Base-by-base conservation (phyloP, 345 rosid species). In the Salix dunnii region DNA sequence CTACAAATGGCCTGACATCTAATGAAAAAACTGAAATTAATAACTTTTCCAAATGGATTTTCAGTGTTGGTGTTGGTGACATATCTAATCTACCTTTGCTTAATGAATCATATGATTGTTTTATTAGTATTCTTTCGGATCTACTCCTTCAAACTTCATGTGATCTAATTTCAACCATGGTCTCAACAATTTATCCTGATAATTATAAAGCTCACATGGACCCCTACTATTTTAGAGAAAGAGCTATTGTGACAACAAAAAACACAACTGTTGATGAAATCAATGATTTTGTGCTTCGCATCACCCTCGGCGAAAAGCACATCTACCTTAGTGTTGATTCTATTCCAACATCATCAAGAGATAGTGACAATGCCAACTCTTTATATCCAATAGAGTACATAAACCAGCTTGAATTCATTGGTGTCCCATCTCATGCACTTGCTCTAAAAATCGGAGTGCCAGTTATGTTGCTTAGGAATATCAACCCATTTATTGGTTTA, bases 391-490 rank as follows among this genome's bases (percentile, higher is more conserved):
- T 5, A 4, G 4, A 7, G 17, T 3, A 66, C 31, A 66, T 66
- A 3, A 78, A 78, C 12, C 13, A 38, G 1, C 6, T 72, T 7
- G 38, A 49, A 30, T 63, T 49, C 43, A 20, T 10, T 17, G 53
- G 76, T 0, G 2, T 77, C 11, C 75, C 76, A 30, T 14, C 31
- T 42, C 75, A 71, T 48, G 21, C 48, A 6, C 17, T 77, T 4
- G n/a, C 23, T 8, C 31, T 77, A 11, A 71, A 77, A 65, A 17
- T 77, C 48, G 76, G 80, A 0, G 51, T 23, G 7, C 80, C 53
- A 1, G 23, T 71, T 0, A 71, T 71, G 58, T 18, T 76, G 7
- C 28, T 76, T 6, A 70, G 69, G 4, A 76, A 76, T n/a, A 42
- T 76, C 12, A 43, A 70, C 35, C 62, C 58, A 28, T 31, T 28